Base-by-base conservation (phyloP, 768 basidiomycete genomes). In the Favolaschia claudopus region DNA sequence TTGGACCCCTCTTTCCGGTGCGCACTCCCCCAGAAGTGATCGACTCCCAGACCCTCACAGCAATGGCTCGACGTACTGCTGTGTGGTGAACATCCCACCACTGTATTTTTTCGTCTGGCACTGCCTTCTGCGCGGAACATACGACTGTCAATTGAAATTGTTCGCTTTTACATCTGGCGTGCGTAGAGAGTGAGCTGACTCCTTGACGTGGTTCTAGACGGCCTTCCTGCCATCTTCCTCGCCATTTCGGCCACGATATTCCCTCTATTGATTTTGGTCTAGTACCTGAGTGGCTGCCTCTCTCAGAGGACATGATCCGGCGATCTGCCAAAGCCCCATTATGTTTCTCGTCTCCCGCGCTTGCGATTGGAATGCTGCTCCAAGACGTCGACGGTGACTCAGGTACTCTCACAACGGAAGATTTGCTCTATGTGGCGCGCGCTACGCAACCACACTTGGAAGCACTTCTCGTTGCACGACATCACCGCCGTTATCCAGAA, bases 361-460 rank as follows among this genome's bases (percentile, higher is more conserved):
- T 55, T 28, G 43, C 27, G 13, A 29, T 55, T 31, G 53, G 53
- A 7, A 55, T 55, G 2, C 43, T 17, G 20, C 27, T 55, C 19
- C 9, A 55, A 22, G 34, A 27, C 43, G 31, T 25, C 36, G 27
- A 29, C 12, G 19, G 22, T 14, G 33, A 51, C 7, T 51, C 36
- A n/a, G 27, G 48, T 38, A 19, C 5, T 36, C 53, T 55, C 10
- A 29, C 53, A 28, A 28, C 7, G 14, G 15, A 45, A 29, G 53
- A 55, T 8, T 46, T 55, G 32, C 4, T 29, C 5, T 15, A n/a
- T n/a, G 9, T 55, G 31, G 53, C 53, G 9, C 34, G 36, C 8
- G 53, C 44, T 15, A 38, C 53, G 19, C 43, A 55, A 24, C 53
- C 53, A 19, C 53, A 55, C 31, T 31, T 55, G 27, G 53, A 55